Base-by-base conservation (phyloP, 495 filamentous ascomycete genomes). In the Pyrenula aspistea region DNA sequence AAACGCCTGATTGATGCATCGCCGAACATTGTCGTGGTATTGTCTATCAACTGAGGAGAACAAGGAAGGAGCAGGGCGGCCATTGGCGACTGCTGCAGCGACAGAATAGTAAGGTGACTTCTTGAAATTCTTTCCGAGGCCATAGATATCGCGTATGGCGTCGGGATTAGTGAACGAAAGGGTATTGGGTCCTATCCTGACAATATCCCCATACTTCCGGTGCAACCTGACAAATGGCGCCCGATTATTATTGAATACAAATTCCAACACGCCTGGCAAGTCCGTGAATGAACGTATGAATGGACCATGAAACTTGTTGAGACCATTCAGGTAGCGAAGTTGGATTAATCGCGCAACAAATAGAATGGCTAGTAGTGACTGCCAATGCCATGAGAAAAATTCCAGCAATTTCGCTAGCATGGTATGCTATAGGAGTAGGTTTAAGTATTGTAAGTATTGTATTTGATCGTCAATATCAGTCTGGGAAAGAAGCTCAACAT, bases 71-170 rank as follows among this genome's bases (percentile, higher is more conserved):
- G 65, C 57, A 1, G 62, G 52, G 21, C 61, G 66, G 2, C 63
- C 63, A 2, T 69, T 63, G 2, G 60, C 57, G 31, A 67, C 56
- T 12, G 54, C 55, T n/a, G 53, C 12, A 21, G 68, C 23, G 8
- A 64, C 62, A n/a, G 81, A 53, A 53, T 74, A 74, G 57, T 74
- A 68, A 20, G n/a, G 19, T 20, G 50, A 20, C 84, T 91, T 92
- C 55, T 71, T 72, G 64, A 52, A 24, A 19, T 20, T 20, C 22
- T 20, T 52, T 4, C 22, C 19, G 4, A 20, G n/a, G 4, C 50
- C 22, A 19, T 52, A 52, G 10, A 52, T 52, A 19, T 52, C 22
- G 8, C 19, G 22, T 52, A 52, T 52, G 10, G n/a, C 50, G n/a
- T 20, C n/a, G 8, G 50, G 50, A 19, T 52, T 4, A 10, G 4